Conservation (phyloP, 257 asterid genomes). For the Handroanthus guayacan region DNA sequence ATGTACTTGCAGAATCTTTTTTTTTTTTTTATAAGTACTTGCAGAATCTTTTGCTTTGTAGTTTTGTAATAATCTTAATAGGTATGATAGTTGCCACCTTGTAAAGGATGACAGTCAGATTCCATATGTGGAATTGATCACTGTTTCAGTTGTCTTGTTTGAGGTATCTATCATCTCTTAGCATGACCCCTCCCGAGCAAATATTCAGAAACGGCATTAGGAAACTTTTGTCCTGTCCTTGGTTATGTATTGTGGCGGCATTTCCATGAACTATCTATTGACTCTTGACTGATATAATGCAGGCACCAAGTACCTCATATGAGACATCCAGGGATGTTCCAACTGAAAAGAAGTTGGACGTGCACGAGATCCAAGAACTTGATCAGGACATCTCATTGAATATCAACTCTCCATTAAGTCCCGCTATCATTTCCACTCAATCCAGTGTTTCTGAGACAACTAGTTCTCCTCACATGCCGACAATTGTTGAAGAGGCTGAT, state of each 20-base stretch:
- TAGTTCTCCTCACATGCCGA: conserved; percentile 50
- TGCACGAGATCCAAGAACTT: conserved; percentile 50
- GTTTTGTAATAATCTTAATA: background rate
- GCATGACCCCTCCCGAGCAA: background rate
- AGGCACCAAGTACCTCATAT: conserved; percentile 49
- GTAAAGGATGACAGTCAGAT: background rate
- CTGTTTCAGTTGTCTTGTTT: background rate
- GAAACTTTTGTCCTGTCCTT: conserved; percentile 19
- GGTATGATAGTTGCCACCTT: background rate
- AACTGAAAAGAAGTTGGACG: conserved; percentile 39
- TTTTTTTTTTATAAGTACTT: too few relatives aligned
- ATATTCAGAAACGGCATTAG: too few relatives aligned
- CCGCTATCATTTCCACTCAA: conserved; percentile 49
- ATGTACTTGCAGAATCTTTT: conserved; percentile 5
- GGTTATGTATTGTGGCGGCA: background rate
- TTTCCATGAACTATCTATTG: background rate
- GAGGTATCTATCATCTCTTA: conserved; percentile 1
- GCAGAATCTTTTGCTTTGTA: background rate
- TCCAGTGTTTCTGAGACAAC: conserved; percentile 49
- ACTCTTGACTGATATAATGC: conserved; percentile 36
- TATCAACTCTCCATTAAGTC: conserved; percentile 57
- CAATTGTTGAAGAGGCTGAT: conserved; percentile 59
- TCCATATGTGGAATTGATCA: background rate
- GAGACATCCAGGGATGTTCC: conserved; percentile 46
- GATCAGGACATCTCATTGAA: conserved; percentile 42